A percentile compares a stretch with the other conserved stretches of the same genome.
These are phyloP conservation scores for Fusarium cicatricum DNA, from an alignment of 2,329 filamentous ascomycete genomes.

Conservation along the genomic window DNA sequence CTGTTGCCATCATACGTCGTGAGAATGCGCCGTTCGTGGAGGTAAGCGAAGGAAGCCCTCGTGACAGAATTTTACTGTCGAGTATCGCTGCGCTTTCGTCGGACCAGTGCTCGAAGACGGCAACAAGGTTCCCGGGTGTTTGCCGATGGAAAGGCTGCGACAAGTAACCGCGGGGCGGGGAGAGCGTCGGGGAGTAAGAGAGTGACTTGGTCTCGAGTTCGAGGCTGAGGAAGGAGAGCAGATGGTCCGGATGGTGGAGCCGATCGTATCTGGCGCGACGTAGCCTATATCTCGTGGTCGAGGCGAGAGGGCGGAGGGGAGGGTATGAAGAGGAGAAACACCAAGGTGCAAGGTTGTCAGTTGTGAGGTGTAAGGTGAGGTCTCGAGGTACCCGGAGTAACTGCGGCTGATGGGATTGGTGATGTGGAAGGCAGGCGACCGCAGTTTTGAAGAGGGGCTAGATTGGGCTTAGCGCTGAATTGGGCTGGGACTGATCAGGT, in stretches of 20 bases:
- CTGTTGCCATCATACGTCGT: slow-evolving; percentile 72
- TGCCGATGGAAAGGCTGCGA: slow-evolving; percentile 28
- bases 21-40: slow-evolving; percentile 47
- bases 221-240: slow-evolving; percentile 8
- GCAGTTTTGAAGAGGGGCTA: slow-evolving; percentile 32
- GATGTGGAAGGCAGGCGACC: slow-evolving; percentile 40
- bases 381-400: slow-evolving; percentile 37
- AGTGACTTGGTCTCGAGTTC: slow-evolving; percentile 17
- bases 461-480: slow-evolving; percentile 47
- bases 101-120: slow-evolving; percentile 27
- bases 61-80: slow-evolving; percentile 33
- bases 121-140: slow-evolving; percentile 17
- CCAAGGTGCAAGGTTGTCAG: slow-evolving; percentile 31
- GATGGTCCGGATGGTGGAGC: slow-evolving; percentile 12
- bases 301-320: slow-evolving; percentile 22
- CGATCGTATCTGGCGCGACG: slow-evolving; percentile 12
- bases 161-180: slow-evolving; percentile 34
- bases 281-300: slow-evolving; percentile 11
- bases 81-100: slow-evolving; percentile 30
- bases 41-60: slow-evolving; percentile 42
- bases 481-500: slow-evolving; percentile 9
- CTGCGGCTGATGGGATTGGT: slow-evolving; percentile 43
- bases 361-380: slow-evolving; percentile 39
- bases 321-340: slow-evolving; percentile 21
- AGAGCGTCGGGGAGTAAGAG: slow-evolving; percentile 10